A percentile compares a stretch with the other conserved stretches of the same genome.
Conservation (phyloP, 768 basidiomycete species). For the Hygrocybe punicea region DNA sequence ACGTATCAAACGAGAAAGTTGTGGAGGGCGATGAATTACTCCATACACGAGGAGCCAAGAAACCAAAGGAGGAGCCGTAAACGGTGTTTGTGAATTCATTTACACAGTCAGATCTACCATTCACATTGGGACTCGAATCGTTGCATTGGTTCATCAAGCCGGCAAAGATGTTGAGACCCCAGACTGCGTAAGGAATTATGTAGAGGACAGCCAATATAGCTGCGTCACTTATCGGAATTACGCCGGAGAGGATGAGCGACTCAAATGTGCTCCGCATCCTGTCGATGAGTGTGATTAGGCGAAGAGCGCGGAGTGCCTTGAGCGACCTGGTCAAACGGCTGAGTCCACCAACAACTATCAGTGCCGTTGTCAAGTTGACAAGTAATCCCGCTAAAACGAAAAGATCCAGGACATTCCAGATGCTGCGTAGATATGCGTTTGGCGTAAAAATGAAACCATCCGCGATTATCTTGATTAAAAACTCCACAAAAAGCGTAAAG, state of each 20-base stretch:
- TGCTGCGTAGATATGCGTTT: conserved; percentile 85
- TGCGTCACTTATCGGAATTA: conserved; percentile 81
- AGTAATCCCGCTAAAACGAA: conserved; percentile 76
- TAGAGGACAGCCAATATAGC: conserved; percentile 86
- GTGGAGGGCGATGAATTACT: conserved; percentile 79
- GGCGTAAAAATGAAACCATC: conserved; percentile 91
- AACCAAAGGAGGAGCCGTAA: conserved; percentile 60
- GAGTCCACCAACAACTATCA: conserved; percentile 74
- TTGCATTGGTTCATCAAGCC: conserved; percentile 85
- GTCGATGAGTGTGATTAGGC: conserved; percentile 85
- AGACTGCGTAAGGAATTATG: conserved; percentile 89
- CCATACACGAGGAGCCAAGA: conserved; percentile 84
- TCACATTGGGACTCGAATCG: conserved; percentile 52
- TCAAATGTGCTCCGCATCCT: conserved; percentile 85
- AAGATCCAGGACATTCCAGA: conserved; percentile 92
- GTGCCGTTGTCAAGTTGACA: conserved; percentile 65
- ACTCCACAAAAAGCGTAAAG: conserved; percentile 70
- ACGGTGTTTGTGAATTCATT: conserved; percentile 70
- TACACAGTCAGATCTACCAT: conserved; percentile 62
- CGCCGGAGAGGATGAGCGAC: conserved; percentile 82
- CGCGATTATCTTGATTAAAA: conserved; percentile 84
- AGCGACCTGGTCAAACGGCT: conserved; percentile 80
- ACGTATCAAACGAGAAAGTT: conserved; percentile 85
- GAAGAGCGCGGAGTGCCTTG: conserved; percentile 83
- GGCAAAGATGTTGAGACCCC: conserved; percentile 91